These are phyloP conservation scores for Suillus bovinus DNA, from an alignment of 768 basidiomycete species.

Conservation along the genomic window DNA sequence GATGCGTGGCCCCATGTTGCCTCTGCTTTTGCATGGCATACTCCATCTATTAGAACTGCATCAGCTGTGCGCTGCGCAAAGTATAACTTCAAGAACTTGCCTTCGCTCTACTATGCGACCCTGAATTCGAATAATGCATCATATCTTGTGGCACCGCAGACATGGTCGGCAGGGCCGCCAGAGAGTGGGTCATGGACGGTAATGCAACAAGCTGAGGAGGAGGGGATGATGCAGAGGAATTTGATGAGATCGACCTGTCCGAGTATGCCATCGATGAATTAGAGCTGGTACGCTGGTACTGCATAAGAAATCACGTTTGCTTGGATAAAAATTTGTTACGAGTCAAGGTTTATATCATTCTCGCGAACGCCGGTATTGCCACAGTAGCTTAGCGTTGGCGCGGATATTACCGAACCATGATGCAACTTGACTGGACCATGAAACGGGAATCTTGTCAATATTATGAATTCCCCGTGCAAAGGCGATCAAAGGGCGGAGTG, in stretches of 20 bases:
- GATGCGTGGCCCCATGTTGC: constrained; percentile 25
- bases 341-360: constrained; percentile 27
- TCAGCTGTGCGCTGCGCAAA: constrained; percentile 12
- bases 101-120: constrained; percentile 31
- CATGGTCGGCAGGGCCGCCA: constrained; percentile 32
- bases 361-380: constrained; percentile 25
- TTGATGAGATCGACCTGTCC: constrained; percentile 34
- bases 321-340: constrained; percentile 11
- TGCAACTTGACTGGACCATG: constrained; percentile 27
- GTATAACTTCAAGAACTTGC: constrained; percentile 15
- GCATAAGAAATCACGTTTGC: constrained; percentile 26
- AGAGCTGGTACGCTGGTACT: constrained; percentile 30
- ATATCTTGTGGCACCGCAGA: constrained; percentile 31
- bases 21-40: constrained; percentile 31
- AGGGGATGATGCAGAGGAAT: constrained; percentile 32
- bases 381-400: constrained; percentile 19
- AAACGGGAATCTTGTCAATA: constrained; percentile 34
- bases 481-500: constrained; percentile 33
- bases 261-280: constrained; percentile 35
- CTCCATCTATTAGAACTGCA: constrained; percentile 27
- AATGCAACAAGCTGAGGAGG: constrained; percentile 30
- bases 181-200: constrained; percentile 35
- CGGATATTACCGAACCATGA: constrained; percentile 39
- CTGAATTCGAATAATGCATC: constrained; percentile 31
- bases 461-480: constrained; percentile 31